Evolutionary conservation across 306 rosid species (phyloP), one percentile per base, ranked within the genome.

Genomic region (Canavalia ensiformis): DNA sequence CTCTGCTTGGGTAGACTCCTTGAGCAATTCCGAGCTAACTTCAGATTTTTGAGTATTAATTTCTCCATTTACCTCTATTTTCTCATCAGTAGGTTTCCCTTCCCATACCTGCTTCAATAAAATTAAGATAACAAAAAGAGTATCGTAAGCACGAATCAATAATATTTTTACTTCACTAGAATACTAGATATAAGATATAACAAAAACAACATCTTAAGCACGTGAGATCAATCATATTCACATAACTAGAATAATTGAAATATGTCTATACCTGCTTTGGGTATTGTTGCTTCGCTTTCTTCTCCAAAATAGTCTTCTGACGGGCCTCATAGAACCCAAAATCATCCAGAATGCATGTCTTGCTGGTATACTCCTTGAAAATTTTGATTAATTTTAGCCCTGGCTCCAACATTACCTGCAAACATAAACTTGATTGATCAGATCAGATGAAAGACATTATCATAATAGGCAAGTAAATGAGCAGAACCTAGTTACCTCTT

Each of bases 271-370:
- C 97, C 97, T 94, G 98, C 82, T 89, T 94, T 75, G 90, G 93
- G 81, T 28, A 91, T 70, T 91, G 98, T 75, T 91, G 94, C 84
- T 91, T 94, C 0, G 97, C 97, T 81, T 94, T 94, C 89, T 91
- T 92, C 90, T 95, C 98, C 86, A 86, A 91, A 37, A 94, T 94
- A 28, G 97, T 90, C 89, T 89, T 94, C 74, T 94, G 97, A 2
- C 98, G 97, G 2, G 90, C 63, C 84, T 94, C 98, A 33, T 94
- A 94, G 57, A 94, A 94, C 25, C 92, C 92, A 73, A 94, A 94
- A 75, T 94, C 98, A 67, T 92, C 98, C 83, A 94, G 79, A 78
- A 94, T 92, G 83, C 98, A 92, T 30, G 98, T 92, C 86, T 88
- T 94, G 81, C 97, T 92, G 5, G 82, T 25, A 81, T 89, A 90